These are phyloP conservation scores for Phytophthora uliginosa DNA, from an alignment of 352 stramenopile species.

Conservation along the genomic window DNA sequence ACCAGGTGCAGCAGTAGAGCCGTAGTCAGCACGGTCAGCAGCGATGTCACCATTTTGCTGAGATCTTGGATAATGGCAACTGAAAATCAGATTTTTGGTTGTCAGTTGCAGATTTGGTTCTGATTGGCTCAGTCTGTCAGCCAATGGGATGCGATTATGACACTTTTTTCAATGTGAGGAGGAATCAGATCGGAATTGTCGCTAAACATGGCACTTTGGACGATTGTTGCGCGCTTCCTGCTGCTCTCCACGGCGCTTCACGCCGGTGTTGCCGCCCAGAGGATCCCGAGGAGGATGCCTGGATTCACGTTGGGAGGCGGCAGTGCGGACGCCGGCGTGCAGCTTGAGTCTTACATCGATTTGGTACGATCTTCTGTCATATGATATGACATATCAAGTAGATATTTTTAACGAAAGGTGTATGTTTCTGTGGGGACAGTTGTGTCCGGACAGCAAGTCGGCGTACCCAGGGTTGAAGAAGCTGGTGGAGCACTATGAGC, in stretches of 20 bases:
- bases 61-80: conserved; percentile 23
- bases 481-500: conserved; percentile 61
- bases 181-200: conserved; percentile 6
- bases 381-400: background rate
- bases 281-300: conserved; percentile 67
- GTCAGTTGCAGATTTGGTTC: conserved; percentile 5
- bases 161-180: background rate
- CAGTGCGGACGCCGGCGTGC: conserved; percentile 62
- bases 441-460: conserved; percentile 80
- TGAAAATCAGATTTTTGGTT: conserved; percentile 2
- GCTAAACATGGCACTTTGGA: conserved; percentile 11
- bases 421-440: conserved; percentile 36
- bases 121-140: conserved; percentile 2
- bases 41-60: conserved; percentile 23
- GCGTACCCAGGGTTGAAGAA: conserved; percentile 78
- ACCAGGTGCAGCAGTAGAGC: conserved; percentile 22
- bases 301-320: conserved; percentile 74
- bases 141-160: background rate
- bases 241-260: conserved; percentile 24
- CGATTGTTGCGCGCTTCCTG: conserved; percentile 22
- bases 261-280: conserved; percentile 20
- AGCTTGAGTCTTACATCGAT: conserved; percentile 89
- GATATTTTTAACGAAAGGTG: conserved; percentile 16
- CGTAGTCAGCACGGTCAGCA: conserved; percentile 9
- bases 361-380: conserved; percentile 47